Base-by-base conservation (phyloP, 2,329 filamentous ascomycete species). In the Beauveria caledonica region DNA sequence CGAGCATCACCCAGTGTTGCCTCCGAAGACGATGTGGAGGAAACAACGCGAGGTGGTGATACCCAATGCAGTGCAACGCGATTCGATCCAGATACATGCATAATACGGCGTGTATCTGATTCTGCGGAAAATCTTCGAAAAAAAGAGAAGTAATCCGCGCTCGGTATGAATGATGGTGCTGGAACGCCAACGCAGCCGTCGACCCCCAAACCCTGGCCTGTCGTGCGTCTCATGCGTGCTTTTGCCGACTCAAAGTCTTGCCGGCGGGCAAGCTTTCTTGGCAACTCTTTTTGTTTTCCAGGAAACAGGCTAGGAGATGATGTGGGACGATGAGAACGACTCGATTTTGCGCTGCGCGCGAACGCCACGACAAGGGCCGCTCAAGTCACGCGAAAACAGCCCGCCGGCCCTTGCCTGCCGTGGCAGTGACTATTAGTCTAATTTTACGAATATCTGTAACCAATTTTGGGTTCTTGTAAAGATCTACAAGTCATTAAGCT, bases 11-110 rank as follows among this genome's bases (percentile, higher is more conserved):
- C n/a, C 4, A 57, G n/a, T 23, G 54, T 49, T 42, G 45, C 44
- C 54, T 57, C 53, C 13, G 1, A 6, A 15, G 40, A 13, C 39
- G 25, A n/a, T 25, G 54, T 10, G 27, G 45, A 49, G 54, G 29
- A 57, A 57, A 57, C 44, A 57, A 40, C 44, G 54, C 45, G 5
- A 49, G 39, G 54, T 49, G 54, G 44, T 57, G 54, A 36, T 40
- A 49, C 39, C 5, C 23, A 17, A 54, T 54, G 52, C 39, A 33
- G 44, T 27, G 52, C 36, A 40, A 54, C 54, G 15, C 44, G 15
- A 27, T 9, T 15, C 11, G 49, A 57, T 49, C 13, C 44, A 42
- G 21, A 40, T 21, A 27, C 54, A 42, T 57, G 21, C 21, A n/a
- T 13, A 39, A 11, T 36, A 36, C 33, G 33, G 33, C 33, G 33